Conservation (phyloP, 805 yeast species). For the Deakozyma indianensis region DNA sequence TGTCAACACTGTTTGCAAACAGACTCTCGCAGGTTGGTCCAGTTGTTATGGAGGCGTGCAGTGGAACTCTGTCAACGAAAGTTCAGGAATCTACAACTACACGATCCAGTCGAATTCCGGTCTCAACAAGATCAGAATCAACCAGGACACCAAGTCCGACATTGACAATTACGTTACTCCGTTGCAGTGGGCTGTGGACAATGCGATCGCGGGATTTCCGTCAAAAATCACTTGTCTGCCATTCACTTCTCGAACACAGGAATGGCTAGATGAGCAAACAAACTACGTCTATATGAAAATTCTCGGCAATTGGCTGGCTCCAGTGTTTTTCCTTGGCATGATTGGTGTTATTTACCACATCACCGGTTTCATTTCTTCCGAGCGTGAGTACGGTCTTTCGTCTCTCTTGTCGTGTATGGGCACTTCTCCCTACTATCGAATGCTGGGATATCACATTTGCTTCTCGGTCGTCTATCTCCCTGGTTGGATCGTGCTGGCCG, state of each 20-base stretch:
- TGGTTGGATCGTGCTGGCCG: slow-evolving; percentile 21
- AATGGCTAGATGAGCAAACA: slow-evolving; percentile 13
- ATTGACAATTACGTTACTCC: slow-evolving; percentile 20
- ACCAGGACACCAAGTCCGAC: slow-evolving; percentile 12
- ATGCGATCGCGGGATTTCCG: slow-evolving; percentile 17
- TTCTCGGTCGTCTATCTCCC: slow-evolving; percentile 18
- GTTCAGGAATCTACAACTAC: slow-evolving; percentile 18
- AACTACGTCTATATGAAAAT: slow-evolving; percentile 16
- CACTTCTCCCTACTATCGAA: slow-evolving; percentile 14
- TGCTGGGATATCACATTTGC: slow-evolving; percentile 16
- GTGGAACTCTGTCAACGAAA: slow-evolving; percentile 19
- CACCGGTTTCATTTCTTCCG: slow-evolving; percentile 20
- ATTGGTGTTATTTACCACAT: slow-evolving; percentile 24
- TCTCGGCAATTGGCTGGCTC: slow-evolving; percentile 18
- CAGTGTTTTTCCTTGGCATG: slow-evolving; percentile 22
- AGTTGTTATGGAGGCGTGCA: slow-evolving; percentile 22
- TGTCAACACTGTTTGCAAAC: slow-evolving; percentile 15
- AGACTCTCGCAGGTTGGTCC: slow-evolving; percentile 19
- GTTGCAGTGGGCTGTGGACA: slow-evolving; percentile 22
- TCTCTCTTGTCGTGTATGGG: slow-evolving; percentile 21
- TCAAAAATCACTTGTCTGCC: slow-evolving; percentile 17
- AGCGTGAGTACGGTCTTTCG: slow-evolving; percentile 20
- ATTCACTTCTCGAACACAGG: slow-evolving; percentile 17
- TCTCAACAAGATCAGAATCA: slow-evolving; percentile 14
- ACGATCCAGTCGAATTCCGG: slow-evolving; percentile 23